Conservation (phyloP, 768 basidiomycete genomes). For the Naganishia vaughanmartiniae region DNA sequence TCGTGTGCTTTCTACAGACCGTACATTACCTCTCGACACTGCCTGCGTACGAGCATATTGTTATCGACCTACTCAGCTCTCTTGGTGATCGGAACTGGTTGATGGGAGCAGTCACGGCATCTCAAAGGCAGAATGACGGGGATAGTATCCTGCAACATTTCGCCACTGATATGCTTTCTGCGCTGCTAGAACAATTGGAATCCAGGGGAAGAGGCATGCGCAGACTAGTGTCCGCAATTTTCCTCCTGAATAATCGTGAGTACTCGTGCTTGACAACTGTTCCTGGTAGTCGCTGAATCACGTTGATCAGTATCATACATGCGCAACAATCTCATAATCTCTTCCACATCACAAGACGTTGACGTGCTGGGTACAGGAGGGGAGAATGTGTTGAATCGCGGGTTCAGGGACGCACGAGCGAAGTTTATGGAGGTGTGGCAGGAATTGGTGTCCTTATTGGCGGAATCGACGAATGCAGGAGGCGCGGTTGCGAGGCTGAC, state of each 20-base stretch:
- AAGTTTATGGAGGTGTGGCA: constrained; percentile 43
- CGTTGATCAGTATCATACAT: constrained; percentile 45
- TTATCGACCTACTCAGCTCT: constrained; percentile 40
- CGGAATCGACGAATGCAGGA: constrained; percentile 32
- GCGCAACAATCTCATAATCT: constrained; percentile 37
- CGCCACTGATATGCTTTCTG: constrained; percentile 47
- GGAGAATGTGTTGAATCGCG: constrained; percentile 47
- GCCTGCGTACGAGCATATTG: constrained; percentile 39
- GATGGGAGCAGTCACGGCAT: constrained; percentile 45
- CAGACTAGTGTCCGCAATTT: constrained; percentile 40
- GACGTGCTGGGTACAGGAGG: constrained; percentile 48
- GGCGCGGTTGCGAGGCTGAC: constrained; percentile 31
- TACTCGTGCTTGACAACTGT: background rate
- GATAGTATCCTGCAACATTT: constrained; percentile 46
- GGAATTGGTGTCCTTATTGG: constrained; percentile 33
- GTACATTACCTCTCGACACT: constrained; percentile 46
- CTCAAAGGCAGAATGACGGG: constrained; percentile 34
- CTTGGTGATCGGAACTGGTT: constrained; percentile 51
- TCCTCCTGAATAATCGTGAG: constrained; percentile 49
- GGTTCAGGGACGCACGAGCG: constrained; percentile 45
- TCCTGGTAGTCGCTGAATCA: background rate
- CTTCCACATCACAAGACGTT: constrained; percentile 35
- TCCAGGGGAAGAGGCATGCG: constrained; percentile 38
- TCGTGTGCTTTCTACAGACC: constrained; percentile 21
- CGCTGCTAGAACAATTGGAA: constrained; percentile 40